Evolutionary conservation across 352 stramenopile species (phyloP).

Genomic region (Globisporangium recalcitrans): DNA sequence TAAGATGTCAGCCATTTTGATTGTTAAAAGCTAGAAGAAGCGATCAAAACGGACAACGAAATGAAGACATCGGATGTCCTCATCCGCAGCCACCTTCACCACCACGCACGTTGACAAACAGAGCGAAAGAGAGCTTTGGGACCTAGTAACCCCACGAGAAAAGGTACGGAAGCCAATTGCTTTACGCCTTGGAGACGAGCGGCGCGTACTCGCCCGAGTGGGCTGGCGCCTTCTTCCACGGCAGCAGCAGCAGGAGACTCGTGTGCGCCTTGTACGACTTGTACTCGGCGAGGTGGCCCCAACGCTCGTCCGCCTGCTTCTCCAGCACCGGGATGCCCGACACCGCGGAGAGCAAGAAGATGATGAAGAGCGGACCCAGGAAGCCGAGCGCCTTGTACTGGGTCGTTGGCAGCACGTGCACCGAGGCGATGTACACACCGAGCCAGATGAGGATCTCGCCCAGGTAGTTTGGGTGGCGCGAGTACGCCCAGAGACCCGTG

Average conservation of each 20-base stretch:
- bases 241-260: constrained; percentile 42
- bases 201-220: constrained; percentile 15
- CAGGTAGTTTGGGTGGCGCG: constrained; percentile 90
- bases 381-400: constrained; percentile 35
- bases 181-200: constrained; percentile 19
- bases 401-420: constrained; percentile 40
- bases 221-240: constrained; percentile 12
- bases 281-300: constrained; percentile 51
- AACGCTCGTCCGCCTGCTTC: constrained; percentile 60
- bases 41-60: background rate
- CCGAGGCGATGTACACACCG: constrained; percentile 42
- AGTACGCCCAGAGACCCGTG: constrained; percentile 77
- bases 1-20: background rate
- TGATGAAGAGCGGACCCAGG: constrained; percentile 60
- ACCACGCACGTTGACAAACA: background rate
- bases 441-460: constrained; percentile 90
- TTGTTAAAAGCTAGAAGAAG: background rate
- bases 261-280: constrained; percentile 68
- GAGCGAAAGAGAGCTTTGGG: background rate
- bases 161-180: background rate
- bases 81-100: background rate
- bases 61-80: background rate
- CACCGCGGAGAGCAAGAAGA: constrained; percentile 49
- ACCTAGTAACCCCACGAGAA: too few relatives aligned
- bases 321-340: constrained; percentile 76